These are phyloP conservation scores for Monilinia fructicola DNA, from an alignment of 2,329 filamentous ascomycete genomes.

Conservation along the genomic window DNA sequence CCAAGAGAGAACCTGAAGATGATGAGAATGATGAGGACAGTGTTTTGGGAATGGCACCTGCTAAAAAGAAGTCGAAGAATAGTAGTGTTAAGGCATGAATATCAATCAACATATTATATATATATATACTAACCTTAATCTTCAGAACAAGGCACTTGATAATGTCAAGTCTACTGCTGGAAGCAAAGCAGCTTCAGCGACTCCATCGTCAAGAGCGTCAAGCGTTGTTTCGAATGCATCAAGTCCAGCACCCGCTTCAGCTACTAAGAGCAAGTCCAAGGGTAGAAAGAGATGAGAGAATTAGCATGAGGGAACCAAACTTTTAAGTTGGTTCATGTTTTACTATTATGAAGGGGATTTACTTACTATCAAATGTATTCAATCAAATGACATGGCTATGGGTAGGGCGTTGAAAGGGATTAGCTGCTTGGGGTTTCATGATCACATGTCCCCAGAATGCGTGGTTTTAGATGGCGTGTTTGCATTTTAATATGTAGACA, in stretches of 20 bases:
- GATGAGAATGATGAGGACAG: constrained; percentile 84
- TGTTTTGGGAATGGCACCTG: constrained; percentile 75
- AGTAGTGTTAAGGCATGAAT: constrained; percentile 66
- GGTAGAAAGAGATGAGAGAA: constrained; percentile 51
- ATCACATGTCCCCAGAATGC: constrained; percentile 6
- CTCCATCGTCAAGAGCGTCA: constrained; percentile 74
- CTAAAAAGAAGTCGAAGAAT: constrained; percentile 92
- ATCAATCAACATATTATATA: not conserved
- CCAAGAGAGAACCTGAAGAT: constrained; percentile 74
- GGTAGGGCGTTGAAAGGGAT: constrained; percentile 15
- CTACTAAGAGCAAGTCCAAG: constrained; percentile 47
- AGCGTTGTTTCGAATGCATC: constrained; percentile 80
- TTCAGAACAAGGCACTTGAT: constrained; percentile 89
- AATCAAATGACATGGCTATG: constrained; percentile 14
- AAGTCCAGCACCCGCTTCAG: constrained; percentile 44
- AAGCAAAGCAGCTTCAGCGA: constrained; percentile 72
- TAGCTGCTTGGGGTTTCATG: constrained; percentile 1
- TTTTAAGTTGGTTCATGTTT: not conserved
- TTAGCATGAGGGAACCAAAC: not conserved
- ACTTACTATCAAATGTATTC: constrained; percentile 5
- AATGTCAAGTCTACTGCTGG: constrained; percentile 71
- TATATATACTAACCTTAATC: constrained; percentile 23
- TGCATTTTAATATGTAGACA: constrained; percentile 13
- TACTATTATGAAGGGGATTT: constrained; percentile 17
- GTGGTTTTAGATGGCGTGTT: constrained; percentile 11